Conservation (phyloP, 2,329 filamentous ascomycete genomes). For the Colletotrichum chlorophyti region DNA sequence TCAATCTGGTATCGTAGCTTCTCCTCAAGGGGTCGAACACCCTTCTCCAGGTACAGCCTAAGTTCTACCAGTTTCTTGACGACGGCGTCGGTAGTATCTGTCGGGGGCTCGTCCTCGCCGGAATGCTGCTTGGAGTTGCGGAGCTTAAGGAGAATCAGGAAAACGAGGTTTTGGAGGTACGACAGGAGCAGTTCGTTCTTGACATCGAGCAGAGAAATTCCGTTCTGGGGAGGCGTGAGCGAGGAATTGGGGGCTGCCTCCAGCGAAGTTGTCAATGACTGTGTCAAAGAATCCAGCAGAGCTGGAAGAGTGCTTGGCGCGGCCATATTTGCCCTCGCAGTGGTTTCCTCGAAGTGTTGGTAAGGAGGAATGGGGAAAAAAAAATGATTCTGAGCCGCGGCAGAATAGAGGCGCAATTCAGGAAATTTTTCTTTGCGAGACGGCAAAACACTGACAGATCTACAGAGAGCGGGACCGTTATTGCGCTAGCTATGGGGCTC, state of each 20-base stretch:
- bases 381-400: background rate
- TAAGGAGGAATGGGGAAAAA: no score
- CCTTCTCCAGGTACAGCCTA: slow-evolving; percentile 91
- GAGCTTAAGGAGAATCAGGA: slow-evolving; percentile 83
- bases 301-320: slow-evolving; percentile 55
- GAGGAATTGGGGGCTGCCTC: slow-evolving; percentile 69
- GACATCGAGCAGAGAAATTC: slow-evolving; percentile 91
- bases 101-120: slow-evolving; percentile 36
- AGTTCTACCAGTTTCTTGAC: slow-evolving; percentile 90
- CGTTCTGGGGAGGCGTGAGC: slow-evolving; percentile 80
- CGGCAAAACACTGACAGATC: slow-evolving; percentile 18
- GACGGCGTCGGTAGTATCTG: slow-evolving; percentile 67
- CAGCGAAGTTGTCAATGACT: slow-evolving; percentile 67
- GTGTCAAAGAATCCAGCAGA: slow-evolving; percentile 60
- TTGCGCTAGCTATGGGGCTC: background rate
- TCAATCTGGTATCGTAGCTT: slow-evolving; percentile 96
- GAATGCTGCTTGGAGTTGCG: slow-evolving; percentile 56
- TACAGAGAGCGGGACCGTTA: slow-evolving; percentile 12
- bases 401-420: background rate
- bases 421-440: slow-evolving; percentile 20
- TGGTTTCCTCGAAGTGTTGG: no score
- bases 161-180: slow-evolving; percentile 93
- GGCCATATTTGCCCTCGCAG: slow-evolving; percentile 46
- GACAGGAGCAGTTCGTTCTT: slow-evolving; percentile 98
- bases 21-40: slow-evolving; percentile 86